These are phyloP conservation scores for Leptodontidium sp. DNA, from an alignment of 2,329 filamentous ascomycete species.

Conservation along the genomic window DNA sequence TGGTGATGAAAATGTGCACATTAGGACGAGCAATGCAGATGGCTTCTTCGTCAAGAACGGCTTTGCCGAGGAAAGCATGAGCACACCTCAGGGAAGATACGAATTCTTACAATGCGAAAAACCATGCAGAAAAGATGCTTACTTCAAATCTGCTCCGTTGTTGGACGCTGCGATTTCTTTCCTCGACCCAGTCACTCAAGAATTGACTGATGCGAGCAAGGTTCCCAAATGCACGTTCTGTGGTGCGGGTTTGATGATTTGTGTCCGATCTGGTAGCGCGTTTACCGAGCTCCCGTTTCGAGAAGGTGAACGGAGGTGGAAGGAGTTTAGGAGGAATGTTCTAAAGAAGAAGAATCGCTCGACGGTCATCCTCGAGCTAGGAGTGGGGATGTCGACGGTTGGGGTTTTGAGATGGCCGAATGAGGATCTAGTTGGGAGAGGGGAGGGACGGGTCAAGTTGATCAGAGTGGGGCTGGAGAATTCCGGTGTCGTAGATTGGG, in stretches of 20 bases:
- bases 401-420: slow-evolving; percentile 17
- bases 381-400: slow-evolving; percentile 8
- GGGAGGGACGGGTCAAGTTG: slow-evolving; percentile 8
- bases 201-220: slow-evolving; percentile 1
- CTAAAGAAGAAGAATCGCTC: neutral
- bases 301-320: neutral
- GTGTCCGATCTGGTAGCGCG: neutral
- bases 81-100: slow-evolving; percentile 16
- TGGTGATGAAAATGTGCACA: neutral
- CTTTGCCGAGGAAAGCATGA: neutral
- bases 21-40: slow-evolving; percentile 18
- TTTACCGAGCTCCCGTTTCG: slow-evolving; percentile 1
- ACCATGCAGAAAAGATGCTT: slow-evolving; percentile 7
- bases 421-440: slow-evolving; percentile 7
- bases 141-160: slow-evolving; percentile 6
- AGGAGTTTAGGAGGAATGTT: slow-evolving; percentile 2
- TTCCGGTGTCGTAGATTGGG: slow-evolving; percentile 14
- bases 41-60: slow-evolving; percentile 22
- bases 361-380: slow-evolving; percentile 13
- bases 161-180: slow-evolving; percentile 12
- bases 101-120: neutral
- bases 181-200: slow-evolving; percentile 10
- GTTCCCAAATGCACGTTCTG: slow-evolving; percentile 13
- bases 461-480: slow-evolving; percentile 11
- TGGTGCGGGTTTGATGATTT: slow-evolving; percentile 3